phyloP scores from a whole-genome alignment of 148 eudicot species.

The Chenopodium berlandieri region DNA sequence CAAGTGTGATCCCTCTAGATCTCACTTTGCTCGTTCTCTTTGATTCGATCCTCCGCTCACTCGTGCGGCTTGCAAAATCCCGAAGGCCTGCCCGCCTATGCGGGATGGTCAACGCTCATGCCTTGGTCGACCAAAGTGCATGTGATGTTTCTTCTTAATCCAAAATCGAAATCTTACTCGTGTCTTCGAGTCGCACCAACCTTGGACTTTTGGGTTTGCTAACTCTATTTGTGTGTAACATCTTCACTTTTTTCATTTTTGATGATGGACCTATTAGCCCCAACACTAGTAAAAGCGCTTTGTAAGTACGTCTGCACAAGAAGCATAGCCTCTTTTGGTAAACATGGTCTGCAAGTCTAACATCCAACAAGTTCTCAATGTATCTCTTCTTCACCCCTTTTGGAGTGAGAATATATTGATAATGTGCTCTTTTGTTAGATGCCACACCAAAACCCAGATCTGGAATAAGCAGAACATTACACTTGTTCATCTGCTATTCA shows the following conservation, averaged over 20 bases:
- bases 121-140: too few species aligned
- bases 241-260: background rate
- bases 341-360: background rate
- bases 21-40: too few species aligned
- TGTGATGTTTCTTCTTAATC: too few species aligned
- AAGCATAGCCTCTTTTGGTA: background rate
- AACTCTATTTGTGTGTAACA: too few species aligned
- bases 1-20: too few species aligned
- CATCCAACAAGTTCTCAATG: background rate
- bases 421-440: background rate
- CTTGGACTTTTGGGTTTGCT: too few species aligned
- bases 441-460: background rate
- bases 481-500: background rate
- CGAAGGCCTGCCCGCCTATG: too few species aligned
- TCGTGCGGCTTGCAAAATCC: too few species aligned
- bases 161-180: too few species aligned
- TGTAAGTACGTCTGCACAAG: background rate
- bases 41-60: too few species aligned
- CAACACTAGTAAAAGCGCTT: background rate
- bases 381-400: background rate
- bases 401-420: background rate
- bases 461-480: background rate
- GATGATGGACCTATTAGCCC: slow-evolving; percentile 5
- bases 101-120: too few species aligned
- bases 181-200: too few species aligned